Evolutionary conservation across 1,284 basidiomycete species (phyloP), one percentile per base, ranked within the genome.

Genomic region (Cryptococcus deneoformans): DNA sequence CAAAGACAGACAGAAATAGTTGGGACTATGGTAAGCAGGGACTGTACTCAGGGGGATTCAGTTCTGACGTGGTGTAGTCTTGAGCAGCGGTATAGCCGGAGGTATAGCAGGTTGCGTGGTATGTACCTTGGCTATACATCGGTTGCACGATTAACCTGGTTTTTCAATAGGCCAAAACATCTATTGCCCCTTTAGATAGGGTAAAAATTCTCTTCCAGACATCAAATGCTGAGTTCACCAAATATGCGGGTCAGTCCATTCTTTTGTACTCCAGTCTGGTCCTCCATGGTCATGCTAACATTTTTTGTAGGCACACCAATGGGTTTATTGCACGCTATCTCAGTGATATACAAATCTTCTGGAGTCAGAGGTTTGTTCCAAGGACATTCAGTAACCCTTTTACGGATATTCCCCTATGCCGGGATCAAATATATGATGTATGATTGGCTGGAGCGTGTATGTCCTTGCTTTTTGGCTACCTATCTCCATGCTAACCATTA

Each of bases 171-270:
- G 94, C 94, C 50, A 99, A 99, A 79, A 95, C 96, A 7, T 88
- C 89, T 20, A 93, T 99, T 55, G 96, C 96, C 24, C 96, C 96
- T 1, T 83, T 99, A 35, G 96, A 99, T 76, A 84, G 96, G 67
- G 94, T 99, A 70, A 99, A 99, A 82, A 99, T 99, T 68, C 85
- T 99, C 53, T 98, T 99, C 74, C 96, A 99, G 76, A 92, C 96
- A 0, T 92, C 91, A 8, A 96, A 96, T 76, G 90, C 91, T 1
- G 94, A 98, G 62, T 99, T 91, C 72, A 84, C 85, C 72, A 90
- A 94, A 77, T 99, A 95, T 80, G 86, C 92, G 61, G 94, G 93
- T 89, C 20, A 56, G 75, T 64, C 24, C 12, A 42, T 5, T 42
- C 11, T 42, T 42, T 42, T 42, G 40, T 42, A 12, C 40, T 12